Evolutionary conservation across 2,329 filamentous ascomycete genomes (phyloP).

Genomic region (Stachybotrys chlorohalonatus): DNA sequence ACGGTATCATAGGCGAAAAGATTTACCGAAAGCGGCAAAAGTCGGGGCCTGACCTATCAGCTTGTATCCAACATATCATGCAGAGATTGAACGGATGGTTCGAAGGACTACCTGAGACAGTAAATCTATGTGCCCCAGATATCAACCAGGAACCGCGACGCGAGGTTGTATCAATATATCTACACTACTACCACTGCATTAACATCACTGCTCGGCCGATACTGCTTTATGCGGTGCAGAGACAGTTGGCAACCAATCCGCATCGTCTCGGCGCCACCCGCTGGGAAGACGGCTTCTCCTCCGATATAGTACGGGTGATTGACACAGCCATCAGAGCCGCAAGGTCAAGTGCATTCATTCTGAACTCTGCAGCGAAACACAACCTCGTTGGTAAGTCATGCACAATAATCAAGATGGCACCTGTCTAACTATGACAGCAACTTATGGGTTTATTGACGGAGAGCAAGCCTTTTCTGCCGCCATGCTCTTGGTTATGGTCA

Average conservation of each 20-base stretch:
- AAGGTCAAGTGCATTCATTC: conserved; percentile 8
- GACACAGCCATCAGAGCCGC: conserved; percentile 42
- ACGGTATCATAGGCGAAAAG: background rate
- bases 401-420: background rate
- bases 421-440: conserved; percentile 23
- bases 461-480: conserved; percentile 47
- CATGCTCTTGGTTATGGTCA: conserved; percentile 45
- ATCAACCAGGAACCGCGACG: conserved; percentile 1
- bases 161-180: conserved; percentile 2
- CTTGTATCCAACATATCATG: conserved; percentile 3
- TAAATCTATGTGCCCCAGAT: conserved; percentile 35
- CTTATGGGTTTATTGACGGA: conserved; percentile 48
- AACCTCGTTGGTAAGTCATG: conserved; percentile 35
- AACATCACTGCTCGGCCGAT: conserved; percentile 47
- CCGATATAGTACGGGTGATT: conserved; percentile 39
- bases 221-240: conserved; percentile 43
- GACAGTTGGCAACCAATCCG: conserved; percentile 26
- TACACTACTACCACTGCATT: conserved; percentile 47
- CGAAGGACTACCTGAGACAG: conserved; percentile 28
- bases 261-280: background rate
- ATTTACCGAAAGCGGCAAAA: conserved; percentile 4
- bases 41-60: conserved; percentile 1
- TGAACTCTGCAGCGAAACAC: conserved; percentile 35
- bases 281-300: conserved; percentile 31
- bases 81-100: conserved; percentile 1